A percentile compares a stretch with the other conserved stretches of the same genome.
phyloP scores from a whole-genome alignment of 139 green algal species.

The Chlorella sp. region DNA sequence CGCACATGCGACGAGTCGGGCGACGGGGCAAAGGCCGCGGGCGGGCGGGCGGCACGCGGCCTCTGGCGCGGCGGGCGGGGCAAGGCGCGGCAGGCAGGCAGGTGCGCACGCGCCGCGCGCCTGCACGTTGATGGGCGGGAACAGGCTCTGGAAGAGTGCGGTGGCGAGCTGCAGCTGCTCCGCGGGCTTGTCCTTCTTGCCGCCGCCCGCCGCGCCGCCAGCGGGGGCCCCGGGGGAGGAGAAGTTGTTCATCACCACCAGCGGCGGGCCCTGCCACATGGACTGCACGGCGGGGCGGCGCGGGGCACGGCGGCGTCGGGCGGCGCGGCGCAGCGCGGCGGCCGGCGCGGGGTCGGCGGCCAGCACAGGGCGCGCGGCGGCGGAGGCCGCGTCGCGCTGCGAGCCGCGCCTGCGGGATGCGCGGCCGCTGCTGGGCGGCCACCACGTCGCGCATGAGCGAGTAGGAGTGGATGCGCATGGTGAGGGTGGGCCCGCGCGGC shows the following conservation, averaged over 20 bases:
- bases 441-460: slow-evolving; percentile 84
- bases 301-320: neutral
- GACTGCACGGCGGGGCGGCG: slow-evolving; percentile 33
- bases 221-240: neutral
- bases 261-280: slow-evolving; percentile 70
- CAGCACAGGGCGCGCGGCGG: neutral
- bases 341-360: neutral
- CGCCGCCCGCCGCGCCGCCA: neutral
- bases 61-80: too few species aligned
- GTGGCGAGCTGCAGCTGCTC: slow-evolving; percentile 82
- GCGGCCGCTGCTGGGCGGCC: slow-evolving; percentile 62
- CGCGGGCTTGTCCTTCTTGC: too few species aligned
- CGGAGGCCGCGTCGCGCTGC: neutral
- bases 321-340: neutral
- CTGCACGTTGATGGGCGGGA: slow-evolving; percentile 96
- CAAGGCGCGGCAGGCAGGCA: too few species aligned
- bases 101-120: too few species aligned
- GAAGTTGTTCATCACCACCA: slow-evolving; percentile 97
- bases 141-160: slow-evolving; percentile 92
- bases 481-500: slow-evolving; percentile 92
- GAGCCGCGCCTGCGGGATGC: slow-evolving; percentile 38
- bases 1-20: too few species aligned
- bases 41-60: too few species aligned
- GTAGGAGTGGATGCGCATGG: slow-evolving; percentile 83
- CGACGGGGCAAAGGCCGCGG: too few species aligned